Conservation (phyloP, 805 yeast genomes). For the Cyberlindnera galapagoensis region DNA sequence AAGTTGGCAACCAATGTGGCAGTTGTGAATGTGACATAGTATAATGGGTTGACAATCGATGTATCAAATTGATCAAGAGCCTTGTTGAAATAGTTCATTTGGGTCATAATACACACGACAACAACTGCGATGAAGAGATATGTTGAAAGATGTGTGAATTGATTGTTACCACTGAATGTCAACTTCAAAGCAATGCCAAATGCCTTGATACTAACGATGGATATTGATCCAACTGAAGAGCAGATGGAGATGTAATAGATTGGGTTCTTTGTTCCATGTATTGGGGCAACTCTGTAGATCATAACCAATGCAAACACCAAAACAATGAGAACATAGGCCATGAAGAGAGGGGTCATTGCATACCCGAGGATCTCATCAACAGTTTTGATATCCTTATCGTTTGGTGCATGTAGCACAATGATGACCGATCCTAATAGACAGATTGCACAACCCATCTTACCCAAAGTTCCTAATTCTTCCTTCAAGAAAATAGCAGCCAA, state of each 20-base stretch:
- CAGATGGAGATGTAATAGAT: conserved; percentile 87
- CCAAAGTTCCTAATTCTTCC: conserved; percentile 82
- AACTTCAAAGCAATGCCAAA: conserved; percentile 88
- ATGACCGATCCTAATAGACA: conserved; percentile 84
- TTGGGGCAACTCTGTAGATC: conserved; percentile 80
- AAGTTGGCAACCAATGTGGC: conserved; percentile 83
- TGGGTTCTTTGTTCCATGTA: conserved; percentile 73
- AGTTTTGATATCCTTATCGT: conserved; percentile 83
- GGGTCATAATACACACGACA: conserved; percentile 75
- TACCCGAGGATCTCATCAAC: conserved; percentile 81
- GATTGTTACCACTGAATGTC: conserved; percentile 80
- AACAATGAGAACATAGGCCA: conserved; percentile 60
- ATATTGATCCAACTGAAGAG: conserved; percentile 83
- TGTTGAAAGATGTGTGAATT: conserved; percentile 78
- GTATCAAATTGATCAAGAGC: conserved; percentile 92
- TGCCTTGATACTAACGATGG: conserved; percentile 89
- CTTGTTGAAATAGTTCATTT: conserved; percentile 91
- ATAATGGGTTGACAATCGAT: conserved; percentile 83
- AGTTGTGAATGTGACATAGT: conserved; percentile 88
- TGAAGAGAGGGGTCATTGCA: conserved; percentile 73
- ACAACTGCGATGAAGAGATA: conserved; percentile 76
- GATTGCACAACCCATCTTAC: conserved; percentile 89
- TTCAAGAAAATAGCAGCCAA: conserved; percentile 78
- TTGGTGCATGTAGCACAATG: conserved; percentile 87
- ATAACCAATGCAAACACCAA: conserved; percentile 62